Evolutionary conservation across 2,329 filamentous ascomycete species (phyloP), one percentile per base, ranked within the genome.

Genomic region (Cytospora mali): DNA sequence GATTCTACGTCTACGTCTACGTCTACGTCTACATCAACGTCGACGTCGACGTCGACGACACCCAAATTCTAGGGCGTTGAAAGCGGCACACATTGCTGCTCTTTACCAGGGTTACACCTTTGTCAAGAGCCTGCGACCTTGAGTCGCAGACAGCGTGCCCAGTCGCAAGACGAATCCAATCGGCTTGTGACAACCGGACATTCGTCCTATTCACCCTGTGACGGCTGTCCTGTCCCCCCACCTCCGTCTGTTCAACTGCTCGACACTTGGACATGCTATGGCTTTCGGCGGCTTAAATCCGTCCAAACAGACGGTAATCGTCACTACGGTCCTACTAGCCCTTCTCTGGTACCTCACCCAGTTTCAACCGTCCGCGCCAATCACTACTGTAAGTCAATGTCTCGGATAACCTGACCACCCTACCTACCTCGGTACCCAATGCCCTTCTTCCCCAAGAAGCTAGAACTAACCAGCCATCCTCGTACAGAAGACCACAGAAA

Each of bases 221-320:
- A 55, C 58, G 28, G 27, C 18, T 21, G 29, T 23, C 35, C 29
- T 23, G 42, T 31, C 14, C 33, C 35, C 9, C 25, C n/a, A 14
- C 51, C 42, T 31, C 23, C 3, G 10, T 18, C 33, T 21, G 48
- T 27, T 3, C 11, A 48, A 46, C 29, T 25, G 11, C 7, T 46
- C 54, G 29, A 50, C 48, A 25, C 33, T 21, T 23, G 39, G 58
- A 31, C 25, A 65, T 65, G 63, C 61, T 52, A 65, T 65, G 63
- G 61, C 61, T 50, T 21, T 65, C 60, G 61, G 63, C 56, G 29
- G 60, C 42, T 54, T 55, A 57, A 58, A 50, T 58, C 56, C 61
- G 61, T 62, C 63, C 39, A 65, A 58, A 55, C 63, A 63, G 51
- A 65, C 61, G 53, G 31, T 65, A 56, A 48, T 63, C 56, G 58